Conservation (phyloP, 257 asterid species). For the Capsicum rhomboideum region DNA sequence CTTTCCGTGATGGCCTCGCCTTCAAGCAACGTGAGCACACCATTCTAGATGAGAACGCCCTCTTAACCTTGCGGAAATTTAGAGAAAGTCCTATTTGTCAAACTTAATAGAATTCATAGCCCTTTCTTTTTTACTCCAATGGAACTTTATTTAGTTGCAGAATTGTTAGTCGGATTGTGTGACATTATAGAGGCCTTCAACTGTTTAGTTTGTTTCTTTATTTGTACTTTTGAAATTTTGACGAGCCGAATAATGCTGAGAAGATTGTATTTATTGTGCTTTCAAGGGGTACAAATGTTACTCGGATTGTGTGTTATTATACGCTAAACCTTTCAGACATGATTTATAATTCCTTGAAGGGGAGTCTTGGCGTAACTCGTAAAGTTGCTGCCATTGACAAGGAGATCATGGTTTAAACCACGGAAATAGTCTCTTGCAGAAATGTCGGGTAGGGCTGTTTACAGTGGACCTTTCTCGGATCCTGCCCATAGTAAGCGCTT, state of each 20-base stretch:
- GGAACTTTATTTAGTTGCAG: neutral
- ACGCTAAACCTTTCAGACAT: no score
- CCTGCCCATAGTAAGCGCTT: no score
- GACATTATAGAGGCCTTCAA: neutral
- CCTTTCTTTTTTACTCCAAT: neutral
- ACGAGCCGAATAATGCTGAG: neutral
- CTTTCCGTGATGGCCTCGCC: slow-evolving; percentile 40
- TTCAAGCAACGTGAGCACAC: slow-evolving; percentile 36
- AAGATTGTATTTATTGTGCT: neutral
- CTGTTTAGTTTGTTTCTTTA: neutral
- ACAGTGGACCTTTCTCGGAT: no score
- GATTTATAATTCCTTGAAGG: no score
- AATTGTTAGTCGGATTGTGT: neutral
- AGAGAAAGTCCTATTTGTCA: neutral
- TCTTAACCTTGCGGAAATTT: neutral
- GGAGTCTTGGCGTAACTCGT: no score
- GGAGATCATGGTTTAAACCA: no score
- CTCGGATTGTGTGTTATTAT: no score
- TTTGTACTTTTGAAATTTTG: neutral
- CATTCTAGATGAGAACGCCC: slow-evolving; percentile 20
- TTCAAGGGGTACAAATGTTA: neutral
- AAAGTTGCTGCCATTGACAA: no score
- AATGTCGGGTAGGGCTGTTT: no score
- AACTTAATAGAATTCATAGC: neutral
- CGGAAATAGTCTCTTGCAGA: no score